Percentiles rank a stretch among this genome's conserved stretches.
Conservation (phyloP, 164 flowering plant genomes). For the Berberis vulgaris region DNA sequence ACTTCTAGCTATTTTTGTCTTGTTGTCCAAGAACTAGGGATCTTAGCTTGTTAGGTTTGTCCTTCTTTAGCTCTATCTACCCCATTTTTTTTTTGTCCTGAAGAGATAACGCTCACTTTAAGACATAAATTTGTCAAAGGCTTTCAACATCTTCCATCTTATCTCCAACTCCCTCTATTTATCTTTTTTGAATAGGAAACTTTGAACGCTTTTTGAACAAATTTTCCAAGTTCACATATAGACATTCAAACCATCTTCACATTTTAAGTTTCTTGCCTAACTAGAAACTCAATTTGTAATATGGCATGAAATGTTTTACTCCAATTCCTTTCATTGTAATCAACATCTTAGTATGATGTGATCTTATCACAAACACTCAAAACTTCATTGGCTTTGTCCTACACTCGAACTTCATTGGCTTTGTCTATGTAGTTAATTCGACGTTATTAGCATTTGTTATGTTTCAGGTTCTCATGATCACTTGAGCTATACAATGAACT, state of each 20-base stretch:
- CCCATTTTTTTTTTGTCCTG: background rate
- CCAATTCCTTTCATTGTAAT: no score
- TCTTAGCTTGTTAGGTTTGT: background rate
- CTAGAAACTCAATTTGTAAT: background rate
- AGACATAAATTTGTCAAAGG: background rate
- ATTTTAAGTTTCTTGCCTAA: background rate
- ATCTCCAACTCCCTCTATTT: background rate
- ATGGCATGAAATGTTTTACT: no score
- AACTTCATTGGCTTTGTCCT: no score
- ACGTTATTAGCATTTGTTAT: background rate
- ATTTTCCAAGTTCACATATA: background rate
- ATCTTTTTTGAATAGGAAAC: background rate
- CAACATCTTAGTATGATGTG: no score
- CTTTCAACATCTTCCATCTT: conserved; percentile 3
- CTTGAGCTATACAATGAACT: no score
- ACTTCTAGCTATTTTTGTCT: conserved; percentile 3
- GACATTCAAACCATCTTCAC: background rate
- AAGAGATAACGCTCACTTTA: background rate
- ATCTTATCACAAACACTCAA: no score
- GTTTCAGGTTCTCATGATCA: background rate
- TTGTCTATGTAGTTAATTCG: no score
- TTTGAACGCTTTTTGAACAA: background rate
- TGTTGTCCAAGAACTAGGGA: conserved; percentile 12
- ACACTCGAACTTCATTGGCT: no score
- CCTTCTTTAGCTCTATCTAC: background rate